Percentiles rank a stretch among this genome's conserved stretches.
Conservation (phyloP, 371 early-diverging fungal genomes). For the Capillidium heterosporum region DNA sequence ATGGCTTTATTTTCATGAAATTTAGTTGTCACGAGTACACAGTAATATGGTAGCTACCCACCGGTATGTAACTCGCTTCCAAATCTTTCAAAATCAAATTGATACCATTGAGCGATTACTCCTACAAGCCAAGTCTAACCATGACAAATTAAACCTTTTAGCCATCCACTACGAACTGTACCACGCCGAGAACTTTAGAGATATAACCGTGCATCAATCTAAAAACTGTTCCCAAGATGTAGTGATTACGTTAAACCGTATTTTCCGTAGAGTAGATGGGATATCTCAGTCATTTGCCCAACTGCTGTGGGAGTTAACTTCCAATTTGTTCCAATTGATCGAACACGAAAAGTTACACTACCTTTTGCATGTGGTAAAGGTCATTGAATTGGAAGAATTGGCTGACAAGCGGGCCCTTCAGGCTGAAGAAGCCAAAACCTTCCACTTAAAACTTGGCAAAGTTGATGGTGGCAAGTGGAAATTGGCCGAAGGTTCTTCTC, state of each 20-base stretch:
- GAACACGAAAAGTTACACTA: slow-evolving; percentile 41
- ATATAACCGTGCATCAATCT: slow-evolving; percentile 60
- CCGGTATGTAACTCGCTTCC: slow-evolving; percentile 63
- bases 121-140: slow-evolving; percentile 39
- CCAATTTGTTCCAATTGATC: slow-evolving; percentile 56
- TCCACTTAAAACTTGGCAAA: slow-evolving; percentile 27
- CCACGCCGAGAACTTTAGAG: slow-evolving; percentile 70
- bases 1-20: neutral
- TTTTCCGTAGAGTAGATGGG: slow-evolving; percentile 65
- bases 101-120: slow-evolving; percentile 48
- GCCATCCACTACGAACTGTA: slow-evolving; percentile 75
- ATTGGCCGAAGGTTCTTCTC: slow-evolving; percentile 29
- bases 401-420: slow-evolving; percentile 60
- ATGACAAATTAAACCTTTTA: slow-evolving; percentile 53
- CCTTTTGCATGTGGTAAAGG: slow-evolving; percentile 68
- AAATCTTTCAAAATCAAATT: slow-evolving; percentile 62
- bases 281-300: slow-evolving; percentile 60
- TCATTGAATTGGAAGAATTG: slow-evolving; percentile 77
- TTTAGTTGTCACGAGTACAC: slow-evolving; percentile 70
- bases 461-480: slow-evolving; percentile 24
- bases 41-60: slow-evolving; percentile 82
- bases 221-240: slow-evolving; percentile 57
- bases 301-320: slow-evolving; percentile 68
- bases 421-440: slow-evolving; percentile 28
- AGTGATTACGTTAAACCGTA: slow-evolving; percentile 50